A percentile compares a stretch with the other conserved stretches of the same genome.
These are phyloP conservation scores for Tulasnella sp. DNA, from an alignment of 768 basidiomycete species.

Conservation along the genomic window DNA sequence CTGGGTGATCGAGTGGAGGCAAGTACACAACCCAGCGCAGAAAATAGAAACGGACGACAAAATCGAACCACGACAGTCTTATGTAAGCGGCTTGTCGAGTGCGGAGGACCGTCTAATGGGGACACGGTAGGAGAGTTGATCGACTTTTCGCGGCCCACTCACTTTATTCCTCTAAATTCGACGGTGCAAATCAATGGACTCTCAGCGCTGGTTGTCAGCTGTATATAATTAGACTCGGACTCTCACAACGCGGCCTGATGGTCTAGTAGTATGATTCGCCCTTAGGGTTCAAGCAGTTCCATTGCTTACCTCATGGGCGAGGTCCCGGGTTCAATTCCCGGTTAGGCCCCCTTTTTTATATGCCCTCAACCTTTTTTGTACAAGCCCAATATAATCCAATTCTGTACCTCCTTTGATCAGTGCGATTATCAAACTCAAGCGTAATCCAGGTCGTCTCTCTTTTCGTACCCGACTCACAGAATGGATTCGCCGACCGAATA, in stretches of 20 bases:
- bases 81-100: neutral
- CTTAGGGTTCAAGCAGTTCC: conserved; percentile 22
- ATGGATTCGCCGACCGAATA: no score
- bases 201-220: neutral
- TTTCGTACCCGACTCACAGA: no score
- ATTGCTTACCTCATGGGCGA: conserved; percentile 18
- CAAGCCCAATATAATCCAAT: no score
- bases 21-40: neutral
- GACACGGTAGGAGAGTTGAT: no score
- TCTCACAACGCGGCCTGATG: conserved; percentile 26
- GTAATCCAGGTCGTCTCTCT: no score
- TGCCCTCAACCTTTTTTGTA: neutral
- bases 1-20: neutral
- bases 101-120: no score
- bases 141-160: no score
- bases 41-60: neutral
- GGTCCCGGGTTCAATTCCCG: conserved; percentile 32
- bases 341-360: conserved; percentile 29
- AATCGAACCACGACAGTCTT: neutral
- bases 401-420: no score
- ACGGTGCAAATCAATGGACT: no score
- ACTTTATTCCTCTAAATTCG: no score
- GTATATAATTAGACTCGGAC: neutral
- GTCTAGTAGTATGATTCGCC: conserved; percentile 32
- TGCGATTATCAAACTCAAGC: no score